A percentile compares a stretch with the other conserved stretches of the same genome.
phyloP scores from a whole-genome alignment of 1,284 basidiomycete genomes.

The Retiboletus flavoniger region DNA sequence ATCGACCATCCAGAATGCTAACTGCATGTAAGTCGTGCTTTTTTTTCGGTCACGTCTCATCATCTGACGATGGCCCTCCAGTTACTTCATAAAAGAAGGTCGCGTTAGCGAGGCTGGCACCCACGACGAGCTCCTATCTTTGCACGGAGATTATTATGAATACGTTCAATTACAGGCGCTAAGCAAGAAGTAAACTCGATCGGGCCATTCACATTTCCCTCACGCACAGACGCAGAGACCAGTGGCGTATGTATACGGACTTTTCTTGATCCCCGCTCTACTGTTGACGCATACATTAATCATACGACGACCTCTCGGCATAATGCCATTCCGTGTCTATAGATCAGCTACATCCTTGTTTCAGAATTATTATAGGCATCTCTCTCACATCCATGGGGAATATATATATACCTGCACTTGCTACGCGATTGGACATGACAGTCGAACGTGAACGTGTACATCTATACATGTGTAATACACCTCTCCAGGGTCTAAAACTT shows the following conservation, averaged over 20 bases:
- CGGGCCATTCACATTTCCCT: not conserved
- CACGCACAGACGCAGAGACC: not conserved
- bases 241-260: not conserved
- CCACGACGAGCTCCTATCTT: slow-evolving; percentile 77
- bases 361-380: no score
- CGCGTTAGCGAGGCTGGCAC: slow-evolving; percentile 84
- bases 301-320: not conserved
- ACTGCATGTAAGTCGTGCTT: slow-evolving; percentile 71
- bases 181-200: slow-evolving; percentile 45
- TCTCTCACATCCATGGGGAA: no score
- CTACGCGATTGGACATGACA: no score
- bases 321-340: no score
- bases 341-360: no score
- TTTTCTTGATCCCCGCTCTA: no score
- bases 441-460: no score
- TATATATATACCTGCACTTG: no score
- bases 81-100: slow-evolving; percentile 93
- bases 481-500: no score
- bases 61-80: slow-evolving; percentile 34
- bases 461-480: no score
- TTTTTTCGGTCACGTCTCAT: not conserved
- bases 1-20: slow-evolving; percentile 93
- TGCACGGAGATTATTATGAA: slow-evolving; percentile 81
- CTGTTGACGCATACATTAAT: not conserved
- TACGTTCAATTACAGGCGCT: slow-evolving; percentile 82